phyloP scores from a whole-genome alignment of 768 basidiomycete genomes.

The Russula earlei region DNA sequence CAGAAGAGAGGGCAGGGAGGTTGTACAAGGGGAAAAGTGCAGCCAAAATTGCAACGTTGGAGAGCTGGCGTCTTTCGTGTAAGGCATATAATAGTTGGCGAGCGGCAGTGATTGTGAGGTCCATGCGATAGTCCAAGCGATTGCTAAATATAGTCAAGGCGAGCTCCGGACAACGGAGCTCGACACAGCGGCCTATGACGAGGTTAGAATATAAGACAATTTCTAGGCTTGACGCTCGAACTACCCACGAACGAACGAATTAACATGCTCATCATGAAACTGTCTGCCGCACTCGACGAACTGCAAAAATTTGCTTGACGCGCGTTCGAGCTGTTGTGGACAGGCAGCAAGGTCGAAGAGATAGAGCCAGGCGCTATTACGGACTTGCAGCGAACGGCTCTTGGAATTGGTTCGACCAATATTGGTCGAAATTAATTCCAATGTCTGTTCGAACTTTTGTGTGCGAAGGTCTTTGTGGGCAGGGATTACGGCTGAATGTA shows the following conservation, averaged over 20 bases:
- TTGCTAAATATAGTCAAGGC: slow-evolving; percentile 54
- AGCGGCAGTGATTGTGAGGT: slow-evolving; percentile 40
- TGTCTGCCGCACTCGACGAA: slow-evolving; percentile 11
- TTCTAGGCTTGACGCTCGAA: background rate
- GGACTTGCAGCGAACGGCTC: slow-evolving; percentile 2
- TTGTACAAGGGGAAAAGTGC: slow-evolving; percentile 47
- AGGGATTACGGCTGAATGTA: background rate
- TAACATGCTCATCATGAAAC: slow-evolving; percentile 7
- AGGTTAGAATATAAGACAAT: background rate
- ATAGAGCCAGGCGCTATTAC: slow-evolving; percentile 15
- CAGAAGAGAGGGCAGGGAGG: slow-evolving; percentile 44
- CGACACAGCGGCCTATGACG: slow-evolving; percentile 47
- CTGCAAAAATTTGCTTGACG: slow-evolving; percentile 8
- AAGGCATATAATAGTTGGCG: slow-evolving; percentile 51
- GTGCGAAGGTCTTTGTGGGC: background rate
- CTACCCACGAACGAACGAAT: slow-evolving; percentile 16
- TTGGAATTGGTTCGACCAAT: background rate
- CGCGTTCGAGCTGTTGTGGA: slow-evolving; percentile 9
- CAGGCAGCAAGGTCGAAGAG: slow-evolving; percentile 18
- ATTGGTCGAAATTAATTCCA: slow-evolving; percentile 5
- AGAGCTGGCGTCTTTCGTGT: slow-evolving; percentile 37
- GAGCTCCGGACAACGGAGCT: slow-evolving; percentile 44
- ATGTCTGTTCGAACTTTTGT: slow-evolving; percentile 7
- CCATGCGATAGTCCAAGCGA: slow-evolving; percentile 50
- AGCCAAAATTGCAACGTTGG: slow-evolving; percentile 39